These are phyloP conservation scores for Xerocomus nothofagi DNA, from an alignment of 1,284 basidiomycete species.

Conservation along the genomic window DNA sequence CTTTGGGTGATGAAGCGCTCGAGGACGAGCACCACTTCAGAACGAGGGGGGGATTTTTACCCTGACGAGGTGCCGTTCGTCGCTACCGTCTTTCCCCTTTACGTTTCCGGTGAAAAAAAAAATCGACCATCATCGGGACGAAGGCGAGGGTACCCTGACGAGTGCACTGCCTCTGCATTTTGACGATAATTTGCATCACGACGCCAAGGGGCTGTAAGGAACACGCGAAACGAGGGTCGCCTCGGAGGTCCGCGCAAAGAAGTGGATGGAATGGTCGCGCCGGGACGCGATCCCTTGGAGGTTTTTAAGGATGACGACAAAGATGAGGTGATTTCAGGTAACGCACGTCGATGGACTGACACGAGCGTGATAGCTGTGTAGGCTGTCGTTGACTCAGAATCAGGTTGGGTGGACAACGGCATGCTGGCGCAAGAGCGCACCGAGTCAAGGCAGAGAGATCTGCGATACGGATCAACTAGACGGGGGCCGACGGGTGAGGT, in stretches of 20 bases:
- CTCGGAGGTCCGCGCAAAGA: slow-evolving; percentile 36
- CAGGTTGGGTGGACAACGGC: slow-evolving; percentile 13
- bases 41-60: background rate
- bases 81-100: slow-evolving; percentile 11
- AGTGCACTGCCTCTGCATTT: slow-evolving; percentile 24
- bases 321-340: slow-evolving; percentile 30
- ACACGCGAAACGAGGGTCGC: slow-evolving; percentile 23
- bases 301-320: slow-evolving; percentile 21
- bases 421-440: slow-evolving; percentile 7
- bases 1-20: background rate
- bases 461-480: slow-evolving; percentile 4
- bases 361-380: slow-evolving; percentile 12
- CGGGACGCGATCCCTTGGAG: slow-evolving; percentile 1
- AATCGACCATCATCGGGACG: background rate
- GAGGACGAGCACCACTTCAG: background rate
- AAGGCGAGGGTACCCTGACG: slow-evolving; percentile 9
- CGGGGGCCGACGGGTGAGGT: slow-evolving; percentile 3
- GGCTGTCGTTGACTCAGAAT: slow-evolving; percentile 14
- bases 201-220: slow-evolving; percentile 28
- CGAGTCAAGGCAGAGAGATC: background rate
- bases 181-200: slow-evolving; percentile 28
- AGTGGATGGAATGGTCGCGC: too few relatives aligned
- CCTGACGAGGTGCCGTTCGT: background rate
- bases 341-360: slow-evolving; percentile 14
- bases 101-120: slow-evolving; percentile 17